Evolutionary conservation across 345 rosid genomes (phyloP), one percentile per base, ranked within the genome.

Genomic region (Toxicodendron radicans): DNA sequence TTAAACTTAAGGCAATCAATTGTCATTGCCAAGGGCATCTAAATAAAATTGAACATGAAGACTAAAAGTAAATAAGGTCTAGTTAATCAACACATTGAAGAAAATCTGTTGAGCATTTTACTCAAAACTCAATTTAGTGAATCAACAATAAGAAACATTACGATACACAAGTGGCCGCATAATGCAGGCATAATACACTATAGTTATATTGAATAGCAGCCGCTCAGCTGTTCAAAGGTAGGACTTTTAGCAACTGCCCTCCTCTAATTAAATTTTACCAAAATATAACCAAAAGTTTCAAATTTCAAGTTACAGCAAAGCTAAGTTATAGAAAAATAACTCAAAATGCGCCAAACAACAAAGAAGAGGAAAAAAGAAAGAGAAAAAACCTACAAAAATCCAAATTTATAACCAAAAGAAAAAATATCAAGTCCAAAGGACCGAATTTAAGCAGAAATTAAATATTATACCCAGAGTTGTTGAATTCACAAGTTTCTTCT

Each of bases 401-500:
- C 30, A 32, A 27, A 35, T 53, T 54, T 54, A 51, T 43, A 58
- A 58, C 14, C 5, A 58, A 71, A 57, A 13, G 16, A 71, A 4
- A 16, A 58, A 58, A 12, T 18, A 38, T 45, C 4, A 45, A 71
- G 5, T 58, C 12, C 12, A 12, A 72, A 60, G 59, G 59, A 33
- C 24, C 8, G 30, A 60, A 48, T 48, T 49, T 60, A 3, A 27
- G 9, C 57, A 43, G 33, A 61, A 7, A 18, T 63, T 7, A 18
- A 58, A 59, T 43, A 45, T 18, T 75, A 63, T 67, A 82, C 85
- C 85, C 64, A 16, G 64, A 33, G 52, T 43, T 49, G 21, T 8
- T 24, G 17, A 52, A 69, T 60, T 72, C 58, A 72, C 18, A 17
- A 45, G 52, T 41, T 75, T 75, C 85, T 16, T 48, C 81, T 14